Percentiles rank a stretch among this genome's conserved stretches.
phyloP scores from a whole-genome alignment of 306 rosid species.

The Prosopis cineraria region DNA sequence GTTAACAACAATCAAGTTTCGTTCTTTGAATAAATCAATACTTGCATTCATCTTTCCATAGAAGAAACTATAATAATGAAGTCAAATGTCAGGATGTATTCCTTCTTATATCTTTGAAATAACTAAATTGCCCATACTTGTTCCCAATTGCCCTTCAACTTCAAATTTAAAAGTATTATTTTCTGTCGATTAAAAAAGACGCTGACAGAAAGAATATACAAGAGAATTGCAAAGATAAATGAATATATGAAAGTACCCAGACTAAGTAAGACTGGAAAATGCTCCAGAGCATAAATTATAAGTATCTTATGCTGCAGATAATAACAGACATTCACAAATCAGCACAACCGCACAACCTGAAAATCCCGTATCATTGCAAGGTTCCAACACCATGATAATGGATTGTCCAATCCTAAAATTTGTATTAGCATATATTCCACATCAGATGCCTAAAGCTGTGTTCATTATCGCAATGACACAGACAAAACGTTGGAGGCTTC shows the following conservation, averaged over 20 bases:
- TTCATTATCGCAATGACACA: neutral
- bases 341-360: neutral
- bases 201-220: neutral
- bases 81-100: neutral
- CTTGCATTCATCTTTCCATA: neutral
- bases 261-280: neutral
- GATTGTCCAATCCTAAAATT: neutral
- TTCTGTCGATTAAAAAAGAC: neutral
- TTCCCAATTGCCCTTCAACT: neutral
- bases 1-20: neutral
- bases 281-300: neutral
- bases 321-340: neutral
- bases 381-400: neutral
- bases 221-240: too few relatives aligned
- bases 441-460: neutral
- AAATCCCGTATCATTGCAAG: neutral
- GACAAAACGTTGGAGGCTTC: neutral
- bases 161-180: neutral
- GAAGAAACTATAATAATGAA: neutral
- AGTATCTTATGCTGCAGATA: neutral
- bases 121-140: neutral
- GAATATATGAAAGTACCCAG: neutral
- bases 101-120: neutral
- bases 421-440: neutral
- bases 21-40: neutral